Percentiles rank a stretch among this genome's conserved stretches.
phyloP scores from a whole-genome alignment of 805 yeast species.

The Vanderwaltozyma verrucispora region DNA sequence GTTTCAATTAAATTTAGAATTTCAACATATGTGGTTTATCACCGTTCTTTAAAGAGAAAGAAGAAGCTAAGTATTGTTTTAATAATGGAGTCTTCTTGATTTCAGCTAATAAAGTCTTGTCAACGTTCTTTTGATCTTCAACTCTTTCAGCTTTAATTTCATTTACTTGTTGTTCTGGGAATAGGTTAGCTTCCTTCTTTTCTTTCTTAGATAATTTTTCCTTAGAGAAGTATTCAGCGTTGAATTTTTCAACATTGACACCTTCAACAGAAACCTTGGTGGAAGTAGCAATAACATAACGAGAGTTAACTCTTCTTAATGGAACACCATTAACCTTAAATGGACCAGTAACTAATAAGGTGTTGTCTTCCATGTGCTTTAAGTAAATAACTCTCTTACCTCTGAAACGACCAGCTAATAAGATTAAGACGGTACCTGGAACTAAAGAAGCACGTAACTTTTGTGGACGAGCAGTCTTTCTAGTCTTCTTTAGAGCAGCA shows the following conservation, averaged over 20 bases:
- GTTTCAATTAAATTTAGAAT: conserved; percentile 42
- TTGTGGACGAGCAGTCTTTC: conserved; percentile 89
- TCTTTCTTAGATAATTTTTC: conserved; percentile 76
- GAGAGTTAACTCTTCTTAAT: conserved; percentile 96
- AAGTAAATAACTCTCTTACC: conserved; percentile 99
- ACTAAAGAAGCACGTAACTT: conserved; percentile 90
- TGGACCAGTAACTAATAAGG: conserved; percentile 95
- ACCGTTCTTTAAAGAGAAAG: conserved; percentile 96
- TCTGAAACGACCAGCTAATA: conserved; percentile 99
- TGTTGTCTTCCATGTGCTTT: conserved; percentile 95
- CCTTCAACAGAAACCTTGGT: conserved; percentile 74
- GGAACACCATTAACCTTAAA: conserved; percentile 99
- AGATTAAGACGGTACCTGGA: conserved; percentile 96
- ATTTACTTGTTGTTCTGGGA: conserved; percentile 70
- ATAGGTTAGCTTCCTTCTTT: conserved; percentile 89
- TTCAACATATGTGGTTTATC: conserved; percentile 97
- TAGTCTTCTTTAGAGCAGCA: conserved; percentile 77
- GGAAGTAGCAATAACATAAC: conserved; percentile 98
- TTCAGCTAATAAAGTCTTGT: conserved; percentile 83
- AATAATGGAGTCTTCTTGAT: conserved; percentile 96
- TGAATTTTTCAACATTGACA: conserved; percentile 83
- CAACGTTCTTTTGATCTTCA: conserved; percentile 93
- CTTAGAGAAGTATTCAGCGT: conserved; percentile 92
- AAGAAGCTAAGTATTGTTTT: conserved; percentile 90
- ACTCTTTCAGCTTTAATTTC: conserved; percentile 88